Percentiles rank a stretch among this genome's conserved stretches.
phyloP scores from a whole-genome alignment of 2,329 filamentous ascomycete species.

The Epichloe gansuensis region DNA sequence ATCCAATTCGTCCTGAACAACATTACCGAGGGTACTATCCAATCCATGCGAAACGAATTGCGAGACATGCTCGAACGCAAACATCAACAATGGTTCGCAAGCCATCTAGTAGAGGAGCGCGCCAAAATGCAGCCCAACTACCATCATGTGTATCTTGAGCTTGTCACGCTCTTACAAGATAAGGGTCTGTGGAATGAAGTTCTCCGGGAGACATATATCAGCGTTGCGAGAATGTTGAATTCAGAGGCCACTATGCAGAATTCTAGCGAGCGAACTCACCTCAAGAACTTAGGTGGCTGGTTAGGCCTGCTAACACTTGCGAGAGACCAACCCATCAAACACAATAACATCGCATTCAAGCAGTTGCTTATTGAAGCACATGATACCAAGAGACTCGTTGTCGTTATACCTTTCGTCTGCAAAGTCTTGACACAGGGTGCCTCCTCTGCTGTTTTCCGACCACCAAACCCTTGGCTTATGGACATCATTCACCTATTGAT shows the following conservation, averaged over 20 bases:
- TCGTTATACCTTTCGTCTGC: slow-evolving; percentile 96
- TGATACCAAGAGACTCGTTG: slow-evolving; percentile 78
- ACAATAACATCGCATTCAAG: slow-evolving; percentile 95
- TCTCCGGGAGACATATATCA: slow-evolving; percentile 84
- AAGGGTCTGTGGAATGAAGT: slow-evolving; percentile 74
- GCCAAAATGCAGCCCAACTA: slow-evolving; percentile 97
- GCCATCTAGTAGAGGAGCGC: slow-evolving; percentile 87
- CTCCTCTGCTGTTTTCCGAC: slow-evolving; percentile 77
- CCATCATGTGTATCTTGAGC: slow-evolving; percentile 81
- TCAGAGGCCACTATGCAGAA: slow-evolving; percentile 78
- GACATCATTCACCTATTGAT: slow-evolving; percentile 85
- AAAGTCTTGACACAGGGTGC: slow-evolving; percentile 82
- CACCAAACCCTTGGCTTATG: slow-evolving; percentile 96
- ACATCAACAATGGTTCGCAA: slow-evolving; percentile 93
- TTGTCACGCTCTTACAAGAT: slow-evolving; percentile 73
- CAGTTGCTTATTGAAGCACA: slow-evolving; percentile 88
- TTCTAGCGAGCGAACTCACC: slow-evolving; percentile 68
- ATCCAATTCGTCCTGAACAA: slow-evolving; percentile 96
- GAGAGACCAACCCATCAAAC: slow-evolving; percentile 87
- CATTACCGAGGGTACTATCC: slow-evolving; percentile 78
- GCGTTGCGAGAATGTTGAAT: slow-evolving; percentile 77
- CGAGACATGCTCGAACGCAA: slow-evolving; percentile 64
- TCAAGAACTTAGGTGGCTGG: slow-evolving; percentile 93
- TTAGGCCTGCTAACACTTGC: slow-evolving; percentile 86
- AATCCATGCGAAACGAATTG: slow-evolving; percentile 72